Evolutionary conservation across 257 asterid species (phyloP).

Genomic region (Plantago ovata): DNA sequence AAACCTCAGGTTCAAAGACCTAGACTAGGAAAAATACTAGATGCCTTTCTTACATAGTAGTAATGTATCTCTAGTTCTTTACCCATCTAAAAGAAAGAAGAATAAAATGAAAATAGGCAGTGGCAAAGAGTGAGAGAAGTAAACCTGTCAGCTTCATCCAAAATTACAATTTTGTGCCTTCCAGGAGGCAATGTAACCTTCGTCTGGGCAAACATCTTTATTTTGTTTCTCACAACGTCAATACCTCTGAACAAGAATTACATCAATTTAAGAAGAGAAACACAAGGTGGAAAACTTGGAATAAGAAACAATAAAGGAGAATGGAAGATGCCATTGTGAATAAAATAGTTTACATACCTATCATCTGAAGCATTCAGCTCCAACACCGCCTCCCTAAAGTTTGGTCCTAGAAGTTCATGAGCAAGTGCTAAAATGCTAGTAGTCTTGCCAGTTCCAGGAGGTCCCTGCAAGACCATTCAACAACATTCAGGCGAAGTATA

Average conservation of each 20-base stretch:
- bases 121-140: slow-evolving; percentile 13
- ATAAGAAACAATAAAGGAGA: neutral
- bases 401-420: slow-evolving; percentile 93
- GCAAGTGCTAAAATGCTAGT: slow-evolving; percentile 95
- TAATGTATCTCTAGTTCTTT: too few relatives aligned
- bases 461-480: slow-evolving; percentile 51
- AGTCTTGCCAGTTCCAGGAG: slow-evolving; percentile 98
- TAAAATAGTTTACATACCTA: slow-evolving; percentile 37
- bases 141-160: slow-evolving; percentile 99
- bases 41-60: neutral
- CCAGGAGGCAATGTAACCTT: slow-evolving; percentile 89
- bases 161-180: slow-evolving; percentile 78
- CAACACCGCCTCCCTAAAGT: slow-evolving; percentile 75
- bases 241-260: slow-evolving; percentile 61
- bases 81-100: neutral
- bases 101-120: neutral
- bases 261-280: slow-evolving; percentile 6
- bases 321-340: neutral
- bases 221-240: slow-evolving; percentile 94
- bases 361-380: slow-evolving; percentile 98
- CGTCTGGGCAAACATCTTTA: slow-evolving; percentile 98
- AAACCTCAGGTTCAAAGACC: neutral
- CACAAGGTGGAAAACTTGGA: too few relatives aligned
- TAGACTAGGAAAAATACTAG: neutral
- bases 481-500: neutral